Percentiles rank a stretch among this genome's conserved stretches.
Evolutionary conservation across 352 stramenopile genomes (phyloP).

Genomic region (Phytophthora citrophthora): DNA sequence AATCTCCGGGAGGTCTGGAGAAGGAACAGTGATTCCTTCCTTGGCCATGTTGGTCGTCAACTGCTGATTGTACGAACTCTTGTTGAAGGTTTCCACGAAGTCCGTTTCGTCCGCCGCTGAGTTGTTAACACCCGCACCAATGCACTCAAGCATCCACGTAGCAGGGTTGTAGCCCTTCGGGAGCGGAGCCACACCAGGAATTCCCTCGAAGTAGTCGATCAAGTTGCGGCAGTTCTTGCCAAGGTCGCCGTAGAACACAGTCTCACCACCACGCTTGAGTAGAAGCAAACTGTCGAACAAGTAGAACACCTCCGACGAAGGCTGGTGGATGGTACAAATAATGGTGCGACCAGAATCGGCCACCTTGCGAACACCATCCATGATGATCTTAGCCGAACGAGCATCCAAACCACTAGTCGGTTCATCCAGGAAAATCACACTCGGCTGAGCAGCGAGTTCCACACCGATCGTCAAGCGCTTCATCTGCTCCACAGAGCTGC

Average conservation of each 20-base stretch:
- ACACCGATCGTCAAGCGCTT: slow-evolving; percentile 24
- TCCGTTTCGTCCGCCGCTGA: slow-evolving; percentile 15
- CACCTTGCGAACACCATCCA: slow-evolving; percentile 23
- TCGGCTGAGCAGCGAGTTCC: slow-evolving; percentile 22
- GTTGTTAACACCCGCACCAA: slow-evolving; percentile 52
- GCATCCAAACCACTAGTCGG: slow-evolving; percentile 22
- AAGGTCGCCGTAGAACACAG: slow-evolving; percentile 47
- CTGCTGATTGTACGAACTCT: slow-evolving; percentile 12
- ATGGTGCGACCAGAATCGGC: slow-evolving; percentile 39
- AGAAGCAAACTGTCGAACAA: slow-evolving; percentile 82
- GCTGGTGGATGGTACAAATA: slow-evolving; percentile 91
- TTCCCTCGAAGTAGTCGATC: slow-evolving; percentile 45
- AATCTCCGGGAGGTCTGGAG: slow-evolving; percentile 19
- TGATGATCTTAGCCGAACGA: slow-evolving; percentile 20
- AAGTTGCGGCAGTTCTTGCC: slow-evolving; percentile 34
- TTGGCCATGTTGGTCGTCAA: slow-evolving; percentile 15
- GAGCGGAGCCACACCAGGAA: slow-evolving; percentile 23
- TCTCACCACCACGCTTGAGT: slow-evolving; percentile 48
- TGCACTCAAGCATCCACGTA: slow-evolving; percentile 37
- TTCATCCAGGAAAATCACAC: slow-evolving; percentile 26
- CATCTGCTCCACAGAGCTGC: slow-evolving; percentile 22
- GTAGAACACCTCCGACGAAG: slow-evolving; percentile 77
- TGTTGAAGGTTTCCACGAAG: slow-evolving; percentile 30
- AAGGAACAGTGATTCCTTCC: slow-evolving; percentile 29
- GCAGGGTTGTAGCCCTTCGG: slow-evolving; percentile 47